These are phyloP conservation scores for Taphrina pruni DNA, from an alignment of 1,139 yeast genomes.

Conservation along the genomic window DNA sequence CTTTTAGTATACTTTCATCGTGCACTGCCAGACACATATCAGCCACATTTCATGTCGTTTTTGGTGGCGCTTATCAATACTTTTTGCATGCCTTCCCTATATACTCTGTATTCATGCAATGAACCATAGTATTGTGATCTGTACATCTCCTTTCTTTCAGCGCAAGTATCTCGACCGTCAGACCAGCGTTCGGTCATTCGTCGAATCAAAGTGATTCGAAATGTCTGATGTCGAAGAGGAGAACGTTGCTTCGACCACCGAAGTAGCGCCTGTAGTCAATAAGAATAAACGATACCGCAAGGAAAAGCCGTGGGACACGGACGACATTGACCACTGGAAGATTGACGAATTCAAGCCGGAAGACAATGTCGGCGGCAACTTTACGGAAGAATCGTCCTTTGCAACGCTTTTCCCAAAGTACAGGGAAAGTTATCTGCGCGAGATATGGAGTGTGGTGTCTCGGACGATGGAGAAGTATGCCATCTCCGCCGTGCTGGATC, in stretches of 20 bases:
- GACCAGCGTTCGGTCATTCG: too few species aligned
- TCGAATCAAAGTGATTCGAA: too few species aligned
- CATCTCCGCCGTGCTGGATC: constrained; percentile 78
- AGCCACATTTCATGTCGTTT: constrained; percentile 13
- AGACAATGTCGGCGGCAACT: constrained; percentile 82
- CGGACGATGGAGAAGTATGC: constrained; percentile 73
- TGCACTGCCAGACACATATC: not conserved
- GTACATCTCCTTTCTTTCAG: too few species aligned
- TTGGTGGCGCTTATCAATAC: constrained; percentile 6
- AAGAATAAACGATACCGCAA: constrained; percentile 42
- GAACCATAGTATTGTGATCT: too few species aligned
- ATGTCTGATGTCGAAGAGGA: constrained; percentile 20
- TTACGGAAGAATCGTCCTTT: constrained; percentile 92
- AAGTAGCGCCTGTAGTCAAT: constrained; percentile 32
- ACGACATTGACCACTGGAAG: constrained; percentile 85
- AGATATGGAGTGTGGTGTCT: constrained; percentile 93
- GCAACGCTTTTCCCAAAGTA: constrained; percentile 96
- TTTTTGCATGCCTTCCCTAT: not conserved
- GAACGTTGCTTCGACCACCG: not conserved
- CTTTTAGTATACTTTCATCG: too few species aligned
- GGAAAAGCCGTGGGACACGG: constrained; percentile 67
- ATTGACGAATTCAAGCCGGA: constrained; percentile 88
- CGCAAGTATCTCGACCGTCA: too few species aligned
- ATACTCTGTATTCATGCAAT: too few species aligned
- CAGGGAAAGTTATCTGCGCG: constrained; percentile 86